These are phyloP conservation scores for Globisporangium barbulae DNA, from an alignment of 352 stramenopile species.

Conservation along the genomic window DNA sequence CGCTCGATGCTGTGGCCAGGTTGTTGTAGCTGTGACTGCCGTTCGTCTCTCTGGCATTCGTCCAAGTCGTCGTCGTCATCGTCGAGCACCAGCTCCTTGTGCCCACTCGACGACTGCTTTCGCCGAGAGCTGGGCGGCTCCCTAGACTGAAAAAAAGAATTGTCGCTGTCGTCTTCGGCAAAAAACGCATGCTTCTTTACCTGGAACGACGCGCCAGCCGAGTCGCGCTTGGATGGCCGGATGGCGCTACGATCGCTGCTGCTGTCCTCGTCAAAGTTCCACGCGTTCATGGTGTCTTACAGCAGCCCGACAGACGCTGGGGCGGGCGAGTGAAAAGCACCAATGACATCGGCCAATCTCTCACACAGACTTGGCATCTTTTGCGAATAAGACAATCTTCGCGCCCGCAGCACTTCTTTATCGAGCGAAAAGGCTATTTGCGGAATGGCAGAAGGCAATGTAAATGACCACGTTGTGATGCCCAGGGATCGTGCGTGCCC, in stretches of 20 bases:
- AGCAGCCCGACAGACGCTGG: neutral
- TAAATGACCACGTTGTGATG: too few species aligned
- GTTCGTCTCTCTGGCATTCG: neutral
- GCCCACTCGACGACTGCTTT: conserved; percentile 15
- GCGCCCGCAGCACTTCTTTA: too few species aligned
- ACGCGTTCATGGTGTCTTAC: conserved; percentile 5
- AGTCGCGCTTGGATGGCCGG: conserved; percentile 5
- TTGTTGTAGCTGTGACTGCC: neutral
- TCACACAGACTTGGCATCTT: neutral
- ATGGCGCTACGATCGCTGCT: conserved; percentile 5
- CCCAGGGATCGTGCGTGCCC: too few species aligned
- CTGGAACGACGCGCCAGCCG: conserved; percentile 4
- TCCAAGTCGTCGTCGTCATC: conserved; percentile 17
- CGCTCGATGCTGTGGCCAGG: neutral
- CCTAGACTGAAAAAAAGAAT: neutral
- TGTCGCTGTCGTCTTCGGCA: conserved; percentile 12
- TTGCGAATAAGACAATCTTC: conserved; percentile 1
- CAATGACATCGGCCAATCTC: neutral
- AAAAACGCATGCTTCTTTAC: conserved; percentile 32
- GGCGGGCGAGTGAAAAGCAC: neutral
- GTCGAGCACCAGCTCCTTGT: conserved; percentile 27
- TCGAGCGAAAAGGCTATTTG: neutral
- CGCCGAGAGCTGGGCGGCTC: conserved; percentile 15
- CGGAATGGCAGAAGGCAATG: neutral
- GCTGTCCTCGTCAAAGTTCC: conserved; percentile 6